phyloP scores from a whole-genome alignment of 2,329 filamentous ascomycete genomes.

The Calonectria pseudoturangicola region DNA sequence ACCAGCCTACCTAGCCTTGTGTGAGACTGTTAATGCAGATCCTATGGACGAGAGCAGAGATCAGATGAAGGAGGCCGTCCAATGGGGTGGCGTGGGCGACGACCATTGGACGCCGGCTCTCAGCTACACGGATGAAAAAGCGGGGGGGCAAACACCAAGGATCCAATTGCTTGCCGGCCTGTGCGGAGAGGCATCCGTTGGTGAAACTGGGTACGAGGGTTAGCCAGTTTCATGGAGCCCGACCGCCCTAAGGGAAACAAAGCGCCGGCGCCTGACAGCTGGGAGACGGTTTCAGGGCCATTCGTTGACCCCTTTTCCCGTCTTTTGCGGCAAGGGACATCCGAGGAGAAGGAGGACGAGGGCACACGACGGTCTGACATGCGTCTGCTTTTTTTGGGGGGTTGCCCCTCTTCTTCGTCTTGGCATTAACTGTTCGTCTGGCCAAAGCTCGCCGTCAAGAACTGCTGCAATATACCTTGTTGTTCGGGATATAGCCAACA shows the following conservation, averaged over 20 bases:
- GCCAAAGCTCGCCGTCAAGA: background rate
- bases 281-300: slow-evolving; percentile 23
- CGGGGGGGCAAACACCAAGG: background rate
- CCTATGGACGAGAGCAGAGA: slow-evolving; percentile 15
- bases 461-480: background rate
- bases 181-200: slow-evolving; percentile 21
- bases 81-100: slow-evolving; percentile 9
- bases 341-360: background rate
- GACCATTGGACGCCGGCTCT: background rate
- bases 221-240: slow-evolving; percentile 26
- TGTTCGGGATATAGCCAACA: background rate
- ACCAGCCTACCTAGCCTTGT: background rate
- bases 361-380: slow-evolving; percentile 18
- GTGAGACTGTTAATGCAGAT: slow-evolving; percentile 26
- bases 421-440: too few species aligned
- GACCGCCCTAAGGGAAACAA: background rate
- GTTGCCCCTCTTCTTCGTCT: too few species aligned
- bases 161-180: slow-evolving; percentile 25
- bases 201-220: slow-evolving; percentile 28
- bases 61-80: slow-evolving; percentile 14
- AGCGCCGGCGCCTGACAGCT: slow-evolving; percentile 5
- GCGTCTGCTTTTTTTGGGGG: background rate
- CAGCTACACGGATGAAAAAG: slow-evolving; percentile 9
- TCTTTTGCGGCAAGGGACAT: background rate
- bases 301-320: background rate